Conservation (phyloP, 108 stramenopile species). For the Skeletonema marinoi region DNA sequence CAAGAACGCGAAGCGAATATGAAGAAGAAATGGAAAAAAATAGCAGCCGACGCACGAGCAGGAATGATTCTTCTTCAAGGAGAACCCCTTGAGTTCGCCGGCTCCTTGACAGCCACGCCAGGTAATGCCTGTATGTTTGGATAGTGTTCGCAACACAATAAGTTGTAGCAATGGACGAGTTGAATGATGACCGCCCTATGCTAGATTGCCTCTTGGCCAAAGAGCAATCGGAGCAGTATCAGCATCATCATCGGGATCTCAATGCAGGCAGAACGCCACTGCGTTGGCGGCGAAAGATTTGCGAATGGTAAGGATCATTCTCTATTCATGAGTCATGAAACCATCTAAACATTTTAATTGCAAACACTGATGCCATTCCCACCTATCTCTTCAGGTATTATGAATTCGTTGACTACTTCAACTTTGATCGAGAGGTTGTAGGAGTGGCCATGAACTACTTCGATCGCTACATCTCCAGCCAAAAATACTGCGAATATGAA, state of each 20-base stretch:
- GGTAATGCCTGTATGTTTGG: no score
- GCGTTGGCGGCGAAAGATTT: constrained; percentile 56
- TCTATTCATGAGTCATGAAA: no score
- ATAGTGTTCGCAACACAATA: no score
- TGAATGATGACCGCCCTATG: background rate
- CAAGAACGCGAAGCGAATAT: no score
- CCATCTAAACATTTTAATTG: background rate
- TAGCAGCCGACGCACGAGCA: no score
- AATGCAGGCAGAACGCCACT: background rate
- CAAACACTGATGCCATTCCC: background rate
- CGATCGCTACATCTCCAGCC: constrained; percentile 54
- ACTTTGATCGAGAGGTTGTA: constrained; percentile 71
- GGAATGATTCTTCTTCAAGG: no score
- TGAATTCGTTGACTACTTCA: constrained; percentile 36
- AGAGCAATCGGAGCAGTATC: background rate
- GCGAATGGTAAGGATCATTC: constrained; percentile 51
- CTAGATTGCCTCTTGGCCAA: background rate
- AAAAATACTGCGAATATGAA: constrained; percentile 2
- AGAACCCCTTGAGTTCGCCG: no score
- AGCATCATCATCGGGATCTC: background rate
- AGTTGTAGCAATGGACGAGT: constrained; percentile 5
- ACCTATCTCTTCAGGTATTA: constrained; percentile 20
- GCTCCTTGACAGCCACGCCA: no score
- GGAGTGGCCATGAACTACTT: constrained; percentile 60
- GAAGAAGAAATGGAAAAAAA: no score